A percentile compares a stretch with the other conserved stretches of the same genome.
Evolutionary conservation across 1,139 yeast genomes (phyloP).

Genomic region (Geotrichum australiense): DNA sequence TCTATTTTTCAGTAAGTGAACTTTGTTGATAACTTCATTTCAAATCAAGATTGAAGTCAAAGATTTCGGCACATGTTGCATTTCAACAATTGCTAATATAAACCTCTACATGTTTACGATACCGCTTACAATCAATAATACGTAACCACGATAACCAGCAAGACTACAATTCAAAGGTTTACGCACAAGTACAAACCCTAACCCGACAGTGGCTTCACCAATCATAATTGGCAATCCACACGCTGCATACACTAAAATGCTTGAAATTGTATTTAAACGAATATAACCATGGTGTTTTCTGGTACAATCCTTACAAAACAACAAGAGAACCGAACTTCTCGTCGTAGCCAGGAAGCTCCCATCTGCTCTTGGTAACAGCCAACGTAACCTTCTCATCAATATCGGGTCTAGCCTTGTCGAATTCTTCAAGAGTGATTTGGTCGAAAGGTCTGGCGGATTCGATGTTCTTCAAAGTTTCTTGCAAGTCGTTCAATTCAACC

Average conservation of each 20-base stretch:
- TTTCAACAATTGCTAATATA: no score
- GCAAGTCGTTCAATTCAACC: slow-evolving; percentile 77
- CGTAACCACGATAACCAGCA: not conserved
- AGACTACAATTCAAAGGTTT: not conserved
- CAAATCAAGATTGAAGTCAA: no score
- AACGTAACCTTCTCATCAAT: slow-evolving; percentile 91
- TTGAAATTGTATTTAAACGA: no score
- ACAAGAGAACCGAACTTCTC: slow-evolving; percentile 96
- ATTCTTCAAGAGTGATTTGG: slow-evolving; percentile 92
- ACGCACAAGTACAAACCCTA: not conserved
- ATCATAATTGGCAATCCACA: not conserved
- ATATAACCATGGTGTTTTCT: no score
- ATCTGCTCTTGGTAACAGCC: slow-evolving; percentile 94
- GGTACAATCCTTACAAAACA: slow-evolving; percentile 76
- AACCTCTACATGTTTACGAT: no score
- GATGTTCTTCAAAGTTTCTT: slow-evolving; percentile 84
- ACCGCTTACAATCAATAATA: not conserved
- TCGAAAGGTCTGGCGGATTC: slow-evolving; percentile 97
- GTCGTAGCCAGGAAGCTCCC: slow-evolving; percentile 98
- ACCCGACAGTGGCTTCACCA: no score
- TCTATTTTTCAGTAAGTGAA: no score
- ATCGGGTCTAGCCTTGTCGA: slow-evolving; percentile 93
- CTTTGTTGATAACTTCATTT: no score
- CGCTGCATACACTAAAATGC: no score
- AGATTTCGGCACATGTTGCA: no score